A percentile compares a stretch with the other conserved stretches of the same genome.
Conservation (phyloP, 2,329 filamentous ascomycete species). For the Penicillium hordei region DNA sequence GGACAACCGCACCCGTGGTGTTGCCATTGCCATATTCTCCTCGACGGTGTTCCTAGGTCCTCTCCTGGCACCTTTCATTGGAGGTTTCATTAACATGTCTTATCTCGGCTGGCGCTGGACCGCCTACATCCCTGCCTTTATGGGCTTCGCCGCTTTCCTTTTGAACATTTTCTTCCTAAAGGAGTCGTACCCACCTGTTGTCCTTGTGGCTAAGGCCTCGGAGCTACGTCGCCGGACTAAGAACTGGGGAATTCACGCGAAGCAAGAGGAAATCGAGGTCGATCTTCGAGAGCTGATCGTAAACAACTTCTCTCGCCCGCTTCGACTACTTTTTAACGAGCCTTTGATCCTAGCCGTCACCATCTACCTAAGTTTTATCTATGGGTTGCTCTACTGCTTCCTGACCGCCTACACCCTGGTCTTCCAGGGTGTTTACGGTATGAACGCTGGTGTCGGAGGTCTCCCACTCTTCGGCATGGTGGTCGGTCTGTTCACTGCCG, state of each 20-base stretch:
- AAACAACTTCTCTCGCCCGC: constrained; percentile 54
- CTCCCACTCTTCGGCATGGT: constrained; percentile 86
- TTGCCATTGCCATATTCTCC: constrained; percentile 50
- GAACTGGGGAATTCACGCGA: constrained; percentile 60
- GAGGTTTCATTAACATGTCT: constrained; percentile 53
- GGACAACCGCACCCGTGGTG: constrained; percentile 40
- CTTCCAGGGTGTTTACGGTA: constrained; percentile 60
- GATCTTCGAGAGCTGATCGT: constrained; percentile 50
- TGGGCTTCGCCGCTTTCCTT: constrained; percentile 54
- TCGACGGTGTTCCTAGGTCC: constrained; percentile 55
- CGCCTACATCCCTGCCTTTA: constrained; percentile 54
- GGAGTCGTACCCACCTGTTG: constrained; percentile 59
- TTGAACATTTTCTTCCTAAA: constrained; percentile 55
- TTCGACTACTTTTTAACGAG: constrained; percentile 47
- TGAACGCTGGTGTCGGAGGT: constrained; percentile 68
- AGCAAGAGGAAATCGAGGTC: constrained; percentile 54
- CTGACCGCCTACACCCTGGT: constrained; percentile 40
- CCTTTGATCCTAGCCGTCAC: constrained; percentile 45
- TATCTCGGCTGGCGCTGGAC: constrained; percentile 58
- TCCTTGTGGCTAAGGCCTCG: constrained; percentile 53
- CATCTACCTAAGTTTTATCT: constrained; percentile 42
- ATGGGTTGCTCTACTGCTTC: constrained; percentile 38
- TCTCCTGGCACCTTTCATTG: constrained; percentile 55
- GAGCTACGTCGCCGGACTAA: constrained; percentile 54
- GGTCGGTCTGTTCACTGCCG: constrained; percentile 67